Evolutionary conservation across 177 flowering plant genomes (phyloP).

Genomic region (Vitis hybrid): DNA sequence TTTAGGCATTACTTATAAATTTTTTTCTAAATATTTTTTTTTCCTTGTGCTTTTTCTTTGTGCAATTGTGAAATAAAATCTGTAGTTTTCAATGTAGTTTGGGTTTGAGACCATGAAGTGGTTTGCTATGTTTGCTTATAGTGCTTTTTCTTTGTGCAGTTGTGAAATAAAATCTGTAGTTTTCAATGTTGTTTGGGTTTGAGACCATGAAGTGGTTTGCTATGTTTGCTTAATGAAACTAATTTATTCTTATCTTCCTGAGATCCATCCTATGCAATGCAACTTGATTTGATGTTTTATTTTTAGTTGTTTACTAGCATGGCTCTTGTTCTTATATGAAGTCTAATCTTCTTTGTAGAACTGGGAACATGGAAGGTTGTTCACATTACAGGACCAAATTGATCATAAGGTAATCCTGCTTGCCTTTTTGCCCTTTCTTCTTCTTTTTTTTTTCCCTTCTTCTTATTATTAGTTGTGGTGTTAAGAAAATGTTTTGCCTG

Average conservation of each 20-base stretch:
- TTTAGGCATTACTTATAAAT: neutral
- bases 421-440: neutral
- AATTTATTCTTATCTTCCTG: conserved; percentile 1
- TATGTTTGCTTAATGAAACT: neutral
- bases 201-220: neutral
- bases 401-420: conserved; percentile 72
- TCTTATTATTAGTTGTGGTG: neutral
- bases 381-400: conserved; percentile 84
- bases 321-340: neutral
- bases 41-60: too few species aligned
- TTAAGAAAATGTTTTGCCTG: neutral
- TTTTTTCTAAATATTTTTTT: too few species aligned
- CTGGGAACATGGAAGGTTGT: conserved; percentile 72
- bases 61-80: neutral
- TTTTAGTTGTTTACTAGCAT: neutral
- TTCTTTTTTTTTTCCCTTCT: too few species aligned
- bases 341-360: conserved; percentile 37
- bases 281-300: neutral
- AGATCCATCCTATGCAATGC: neutral
- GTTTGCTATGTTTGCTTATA: neutral
- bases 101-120: neutral
- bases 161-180: neutral
- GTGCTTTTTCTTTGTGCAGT: too few species aligned
- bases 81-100: neutral
- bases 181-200: neutral